Base-by-base conservation (phyloP, 345 rosid species). In the Atalantia buxifolia region DNA sequence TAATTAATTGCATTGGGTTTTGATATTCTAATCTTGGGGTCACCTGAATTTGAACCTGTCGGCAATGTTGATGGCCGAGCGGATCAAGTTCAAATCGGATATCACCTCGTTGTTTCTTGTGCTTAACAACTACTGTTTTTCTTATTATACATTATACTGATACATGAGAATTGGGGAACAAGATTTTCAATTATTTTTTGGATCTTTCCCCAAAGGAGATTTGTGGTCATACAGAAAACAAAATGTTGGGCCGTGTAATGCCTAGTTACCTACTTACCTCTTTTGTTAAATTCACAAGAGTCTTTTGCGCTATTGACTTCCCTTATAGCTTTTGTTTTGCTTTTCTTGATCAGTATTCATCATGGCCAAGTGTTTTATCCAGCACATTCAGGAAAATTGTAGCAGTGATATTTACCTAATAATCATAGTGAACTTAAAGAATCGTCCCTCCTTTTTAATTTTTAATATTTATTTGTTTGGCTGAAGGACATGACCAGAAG, bases 161-260 rank as follows among this genome's bases (percentile, higher is more conserved):
- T 13, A 13, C 50, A 3, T 45, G 50, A 12, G 48, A 10, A 36
- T 31, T 13, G 50, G 65, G 62, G 53, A 24, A 21, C 27, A 63
- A 35, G 36, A 14, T 6, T 57, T 72, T 72, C 50, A 57, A 72
- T 57, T 57, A 57, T 72, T 72, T 45, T 72, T 56, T 35, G 50
- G 45, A 72, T 22, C 63, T 28, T 42, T 71, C 22, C 33, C 53
- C 27, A 66, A 12, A 1, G 22, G 16, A 28, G 18, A 69, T 45
- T 67, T 9, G 30, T 45, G 18, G 5, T 45, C 50, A 13, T 4
- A 12, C 18, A 45, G 18, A 12, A 13, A 45, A 62, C 14, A 28
- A 30, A 28, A 28, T 63, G 22, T 30, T 3, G 36, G 67, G 67
- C 67, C 67, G 4, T 6, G 5, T 2, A 30, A 30, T 27, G 67